Conservation (phyloP, 129 eudicot species). For the Flaveria brownii region DNA sequence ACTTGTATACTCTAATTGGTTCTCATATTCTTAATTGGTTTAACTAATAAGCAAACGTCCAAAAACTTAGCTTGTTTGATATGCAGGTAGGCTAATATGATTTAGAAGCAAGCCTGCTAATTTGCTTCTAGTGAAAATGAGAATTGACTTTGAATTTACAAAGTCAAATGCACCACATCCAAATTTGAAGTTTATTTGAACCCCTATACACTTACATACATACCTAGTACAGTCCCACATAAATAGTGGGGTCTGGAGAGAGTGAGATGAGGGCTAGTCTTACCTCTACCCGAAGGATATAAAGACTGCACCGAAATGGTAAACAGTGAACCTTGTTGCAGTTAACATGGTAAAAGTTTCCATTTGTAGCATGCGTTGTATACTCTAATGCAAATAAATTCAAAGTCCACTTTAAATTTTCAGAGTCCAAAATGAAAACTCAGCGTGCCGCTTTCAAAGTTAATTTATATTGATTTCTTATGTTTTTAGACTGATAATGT, state of each 20-base stretch:
- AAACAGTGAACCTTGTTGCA: not conserved
- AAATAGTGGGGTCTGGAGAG: no score
- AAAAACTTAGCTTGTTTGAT: not conserved
- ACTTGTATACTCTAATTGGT: constrained; percentile 2
- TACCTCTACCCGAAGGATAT: no score
- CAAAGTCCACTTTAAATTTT: not conserved
- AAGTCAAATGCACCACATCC: not conserved
- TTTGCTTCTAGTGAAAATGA: not conserved
- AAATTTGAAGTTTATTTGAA: not conserved
- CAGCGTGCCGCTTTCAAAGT: not conserved
- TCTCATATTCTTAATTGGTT: not conserved
- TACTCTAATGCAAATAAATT: not conserved
- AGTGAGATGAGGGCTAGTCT: no score
- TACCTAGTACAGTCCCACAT: no score
- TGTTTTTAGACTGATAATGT: not conserved
- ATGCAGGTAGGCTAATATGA: not conserved
- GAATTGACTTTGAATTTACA: not conserved
- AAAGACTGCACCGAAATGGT: no score
- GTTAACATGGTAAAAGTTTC: not conserved
- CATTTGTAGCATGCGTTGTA: not conserved
- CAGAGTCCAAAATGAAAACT: not conserved
- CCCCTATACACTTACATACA: no score
- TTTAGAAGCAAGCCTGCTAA: not conserved
- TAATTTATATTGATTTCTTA: not conserved
- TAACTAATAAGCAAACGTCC: not conserved